Conservation (phyloP, 1,139 yeast genomes). For the Hyphopichia khmerensis region DNA sequence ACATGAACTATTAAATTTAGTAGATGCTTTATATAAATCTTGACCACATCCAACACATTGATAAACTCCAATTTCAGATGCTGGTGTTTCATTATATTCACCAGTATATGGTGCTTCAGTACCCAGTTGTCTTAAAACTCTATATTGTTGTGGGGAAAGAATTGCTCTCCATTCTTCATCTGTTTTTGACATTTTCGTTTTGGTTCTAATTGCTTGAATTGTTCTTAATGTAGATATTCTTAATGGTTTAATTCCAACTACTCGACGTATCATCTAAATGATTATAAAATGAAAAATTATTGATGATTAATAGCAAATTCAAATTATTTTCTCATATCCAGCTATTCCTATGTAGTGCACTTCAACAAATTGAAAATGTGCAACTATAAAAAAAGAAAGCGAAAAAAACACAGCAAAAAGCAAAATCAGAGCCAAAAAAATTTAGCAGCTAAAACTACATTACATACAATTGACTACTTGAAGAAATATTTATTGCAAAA, state of each 20-base stretch:
- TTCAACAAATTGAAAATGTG: too few species aligned
- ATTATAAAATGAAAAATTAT: neutral
- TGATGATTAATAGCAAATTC: neutral
- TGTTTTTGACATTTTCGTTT: constrained; percentile 28
- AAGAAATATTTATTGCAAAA: neutral
- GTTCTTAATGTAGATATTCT: neutral
- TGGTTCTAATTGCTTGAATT: neutral
- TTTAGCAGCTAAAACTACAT: too few species aligned
- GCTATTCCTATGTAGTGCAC: too few species aligned
- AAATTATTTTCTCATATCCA: too few species aligned
- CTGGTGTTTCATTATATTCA: constrained; percentile 53
- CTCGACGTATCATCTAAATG: neutral
- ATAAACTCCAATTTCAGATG: constrained; percentile 58
- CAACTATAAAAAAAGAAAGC: too few species aligned
- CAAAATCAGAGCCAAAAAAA: too few species aligned
- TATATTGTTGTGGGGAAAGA: constrained; percentile 73
- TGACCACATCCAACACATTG: constrained; percentile 81
- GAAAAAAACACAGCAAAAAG: too few species aligned
- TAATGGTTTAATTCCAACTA: neutral
- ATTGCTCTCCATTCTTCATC: constrained; percentile 81
- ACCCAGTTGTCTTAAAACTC: constrained; percentile 72
- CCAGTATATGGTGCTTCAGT: constrained; percentile 88
- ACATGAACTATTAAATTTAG: constrained; percentile 88
- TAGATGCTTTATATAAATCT: constrained; percentile 74
- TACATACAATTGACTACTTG: neutral